phyloP scores from a whole-genome alignment of 176 grass and related monocot genomes.

The Bonia amplexicaulis region DNA sequence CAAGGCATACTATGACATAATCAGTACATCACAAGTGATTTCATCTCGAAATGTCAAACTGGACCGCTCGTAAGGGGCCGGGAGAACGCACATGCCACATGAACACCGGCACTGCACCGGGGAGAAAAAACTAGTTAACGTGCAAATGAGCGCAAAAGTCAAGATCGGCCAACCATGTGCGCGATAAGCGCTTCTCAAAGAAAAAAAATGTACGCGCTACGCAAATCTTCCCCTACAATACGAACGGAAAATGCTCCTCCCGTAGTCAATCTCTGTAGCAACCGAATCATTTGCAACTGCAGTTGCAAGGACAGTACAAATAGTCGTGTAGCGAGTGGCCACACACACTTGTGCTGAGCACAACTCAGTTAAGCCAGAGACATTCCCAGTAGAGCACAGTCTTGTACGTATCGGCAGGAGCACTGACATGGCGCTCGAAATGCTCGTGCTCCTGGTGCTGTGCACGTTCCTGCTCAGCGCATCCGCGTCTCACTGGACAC shows the following conservation, averaged over 20 bases:
- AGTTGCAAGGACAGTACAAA: background rate
- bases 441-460: background rate
- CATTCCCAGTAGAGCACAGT: background rate
- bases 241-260: background rate
- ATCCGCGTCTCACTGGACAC: slow-evolving; percentile 14
- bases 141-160: slow-evolving; percentile 32
- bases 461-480: background rate
- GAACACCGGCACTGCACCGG: background rate
- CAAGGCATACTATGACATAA: background rate
- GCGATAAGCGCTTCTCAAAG: background rate
- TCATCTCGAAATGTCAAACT: background rate
- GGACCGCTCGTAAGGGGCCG: background rate
- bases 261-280: background rate
- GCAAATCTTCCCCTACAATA: background rate
- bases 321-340: background rate
- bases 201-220: background rate
- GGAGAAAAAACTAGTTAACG: background rate
- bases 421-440: slow-evolving; percentile 6
- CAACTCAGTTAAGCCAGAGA: background rate
- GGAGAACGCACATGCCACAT: slow-evolving; percentile 10
- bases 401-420: background rate
- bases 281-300: slow-evolving; percentile 1
- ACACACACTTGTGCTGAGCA: background rate
- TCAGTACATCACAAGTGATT: background rate
- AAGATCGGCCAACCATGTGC: slow-evolving; percentile 21